Percentiles rank a stretch among this genome's conserved stretches.
Evolutionary conservation across 202 grass and related monocot genomes (phyloP).

Genomic region (Zoysia matrella): DNA sequence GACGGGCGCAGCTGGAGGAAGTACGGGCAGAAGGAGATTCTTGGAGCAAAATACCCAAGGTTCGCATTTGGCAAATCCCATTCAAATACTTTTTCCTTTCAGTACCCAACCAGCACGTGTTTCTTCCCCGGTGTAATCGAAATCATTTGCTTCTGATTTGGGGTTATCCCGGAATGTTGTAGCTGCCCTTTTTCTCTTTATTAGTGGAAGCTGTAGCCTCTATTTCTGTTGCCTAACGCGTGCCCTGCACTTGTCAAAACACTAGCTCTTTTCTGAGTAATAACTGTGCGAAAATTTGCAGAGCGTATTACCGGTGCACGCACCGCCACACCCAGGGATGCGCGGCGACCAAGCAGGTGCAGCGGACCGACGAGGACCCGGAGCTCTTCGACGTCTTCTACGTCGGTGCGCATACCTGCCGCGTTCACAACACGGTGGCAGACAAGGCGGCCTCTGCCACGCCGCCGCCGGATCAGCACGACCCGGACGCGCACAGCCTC

Average conservation of each 20-base stretch:
- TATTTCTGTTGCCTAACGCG: not conserved
- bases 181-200: too few species aligned
- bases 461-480: not conserved
- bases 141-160: too few species aligned
- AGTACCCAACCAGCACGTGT: not conserved
- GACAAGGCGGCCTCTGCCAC: not conserved
- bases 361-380: conserved; percentile 73
- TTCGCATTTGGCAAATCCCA: conserved; percentile 14
- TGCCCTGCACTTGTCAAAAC: too few species aligned
- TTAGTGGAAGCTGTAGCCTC: not conserved
- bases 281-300: conserved; percentile 30
- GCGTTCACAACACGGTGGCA: conserved; percentile 26
- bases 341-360: conserved; percentile 80
- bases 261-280: not conserved
- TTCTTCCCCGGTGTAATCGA: too few species aligned
- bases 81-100: not conserved
- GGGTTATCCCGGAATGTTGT: too few species aligned
- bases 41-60: conserved; percentile 72
- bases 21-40: conserved; percentile 77
- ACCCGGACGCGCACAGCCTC: conserved; percentile 2
- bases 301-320: conserved; percentile 80
- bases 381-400: conserved; percentile 68
- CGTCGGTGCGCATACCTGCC: conserved; percentile 71
- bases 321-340: conserved; percentile 46
- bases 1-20: conserved; percentile 80